phyloP scores from a whole-genome alignment of 495 filamentous ascomycete species.

The Penicillium soppii region DNA sequence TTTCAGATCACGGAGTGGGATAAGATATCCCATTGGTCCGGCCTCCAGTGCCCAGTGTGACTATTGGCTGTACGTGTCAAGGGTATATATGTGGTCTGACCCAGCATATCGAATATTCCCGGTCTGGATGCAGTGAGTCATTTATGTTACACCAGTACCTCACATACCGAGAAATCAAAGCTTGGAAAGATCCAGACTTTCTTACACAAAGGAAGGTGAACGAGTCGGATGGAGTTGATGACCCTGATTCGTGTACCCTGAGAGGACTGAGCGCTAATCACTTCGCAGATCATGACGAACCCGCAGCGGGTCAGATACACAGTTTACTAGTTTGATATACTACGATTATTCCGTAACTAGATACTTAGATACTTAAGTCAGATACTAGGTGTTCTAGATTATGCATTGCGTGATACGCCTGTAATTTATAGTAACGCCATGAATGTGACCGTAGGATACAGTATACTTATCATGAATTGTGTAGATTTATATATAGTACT shows the following conservation, averaged over 20 bases:
- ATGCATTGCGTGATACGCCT: conserved; percentile 4
- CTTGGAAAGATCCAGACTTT: background rate
- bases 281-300: conserved; percentile 1
- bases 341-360: too few species aligned
- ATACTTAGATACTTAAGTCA: background rate
- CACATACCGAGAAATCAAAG: background rate
- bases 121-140: background rate
- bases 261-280: conserved; percentile 9
- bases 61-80: too few species aligned
- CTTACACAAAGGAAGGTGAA: background rate
- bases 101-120: background rate
- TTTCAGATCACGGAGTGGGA: conserved; percentile 2
- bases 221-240: background rate
- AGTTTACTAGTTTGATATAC: too few species aligned
- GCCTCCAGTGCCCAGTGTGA: too few species aligned
- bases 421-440: conserved; percentile 1
- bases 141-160: background rate
- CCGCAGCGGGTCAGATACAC: background rate
- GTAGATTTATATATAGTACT: background rate
- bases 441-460: background rate
- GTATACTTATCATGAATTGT: too few species aligned
- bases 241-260: conserved; percentile 5
- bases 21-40: background rate
- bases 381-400: background rate
- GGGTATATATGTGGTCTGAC: too few species aligned